Evolutionary conservation across 192 early-diverging fungal species (phyloP).

Genomic region (Umbelopsis isabellina): DNA sequence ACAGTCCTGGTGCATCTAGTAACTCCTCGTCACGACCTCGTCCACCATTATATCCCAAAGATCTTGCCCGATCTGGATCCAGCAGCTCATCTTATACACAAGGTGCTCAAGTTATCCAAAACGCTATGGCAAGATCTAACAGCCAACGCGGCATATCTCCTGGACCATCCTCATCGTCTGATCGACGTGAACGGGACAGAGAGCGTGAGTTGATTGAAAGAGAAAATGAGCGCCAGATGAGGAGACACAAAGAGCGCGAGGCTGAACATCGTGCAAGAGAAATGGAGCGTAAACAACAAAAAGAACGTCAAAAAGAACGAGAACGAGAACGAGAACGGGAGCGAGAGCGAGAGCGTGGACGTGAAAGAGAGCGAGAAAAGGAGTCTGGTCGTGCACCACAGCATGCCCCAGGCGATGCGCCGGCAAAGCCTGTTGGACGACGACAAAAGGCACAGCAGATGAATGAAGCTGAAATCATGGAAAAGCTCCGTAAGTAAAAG

Average conservation of each 20-base stretch:
- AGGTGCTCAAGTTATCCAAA: slow-evolving; percentile 2
- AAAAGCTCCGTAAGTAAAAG: slow-evolving; percentile 67
- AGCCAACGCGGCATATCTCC: slow-evolving; percentile 12
- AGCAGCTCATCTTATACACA: not conserved
- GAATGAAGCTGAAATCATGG: slow-evolving; percentile 95
- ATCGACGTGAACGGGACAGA: slow-evolving; percentile 6
- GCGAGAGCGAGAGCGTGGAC: slow-evolving; percentile 31
- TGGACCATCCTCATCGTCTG: not conserved
- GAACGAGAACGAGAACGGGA: slow-evolving; percentile 27
- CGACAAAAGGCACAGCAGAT: slow-evolving; percentile 39
- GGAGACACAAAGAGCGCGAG: slow-evolving; percentile 13
- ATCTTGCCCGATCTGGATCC: slow-evolving; percentile 7
- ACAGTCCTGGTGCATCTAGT: slow-evolving; percentile 1
- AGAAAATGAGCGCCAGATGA: slow-evolving; percentile 30
- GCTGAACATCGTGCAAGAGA: slow-evolving; percentile 10
- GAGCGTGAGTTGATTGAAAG: slow-evolving; percentile 1
- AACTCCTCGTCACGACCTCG: slow-evolving; percentile 4
- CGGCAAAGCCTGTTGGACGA: not conserved
- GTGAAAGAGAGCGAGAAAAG: slow-evolving; percentile 29
- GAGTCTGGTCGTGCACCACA: slow-evolving; percentile 57
- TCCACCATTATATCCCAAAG: slow-evolving; percentile 17
- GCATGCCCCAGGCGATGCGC: not conserved
- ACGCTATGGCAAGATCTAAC: slow-evolving; percentile 15
- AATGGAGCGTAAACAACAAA: slow-evolving; percentile 15
- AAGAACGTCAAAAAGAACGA: slow-evolving; percentile 23